These are phyloP conservation scores for Cronartium ribicola DNA, from an alignment of 1,284 basidiomycete species.

Conservation along the genomic window DNA sequence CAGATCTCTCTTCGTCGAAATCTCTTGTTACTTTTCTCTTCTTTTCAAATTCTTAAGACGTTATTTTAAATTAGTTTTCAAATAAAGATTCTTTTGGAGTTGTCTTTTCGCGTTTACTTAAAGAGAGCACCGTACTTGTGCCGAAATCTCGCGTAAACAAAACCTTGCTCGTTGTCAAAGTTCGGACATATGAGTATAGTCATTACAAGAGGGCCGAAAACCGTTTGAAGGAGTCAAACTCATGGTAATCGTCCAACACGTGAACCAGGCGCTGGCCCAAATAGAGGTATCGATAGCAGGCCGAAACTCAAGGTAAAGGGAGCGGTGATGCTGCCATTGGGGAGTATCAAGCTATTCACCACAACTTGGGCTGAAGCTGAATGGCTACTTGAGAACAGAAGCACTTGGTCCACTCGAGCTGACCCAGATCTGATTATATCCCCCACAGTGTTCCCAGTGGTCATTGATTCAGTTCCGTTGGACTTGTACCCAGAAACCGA, in stretches of 20 bases:
- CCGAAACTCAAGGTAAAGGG: too few relatives aligned
- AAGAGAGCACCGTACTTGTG: too few relatives aligned
- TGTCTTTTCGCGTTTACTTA: too few relatives aligned
- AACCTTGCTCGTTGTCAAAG: too few relatives aligned
- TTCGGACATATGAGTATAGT: too few relatives aligned
- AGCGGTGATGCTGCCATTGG: neutral
- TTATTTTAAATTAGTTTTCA: too few relatives aligned
- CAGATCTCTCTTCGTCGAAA: too few relatives aligned
- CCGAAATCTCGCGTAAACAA: too few relatives aligned
- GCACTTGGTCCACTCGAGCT: neutral
- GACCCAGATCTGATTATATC: slow-evolving; percentile 7
- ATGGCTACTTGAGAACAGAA: slow-evolving; percentile 10
- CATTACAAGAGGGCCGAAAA: slow-evolving; percentile 4
- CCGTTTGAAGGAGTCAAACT: slow-evolving; percentile 1
- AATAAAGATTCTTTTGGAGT: too few relatives aligned
- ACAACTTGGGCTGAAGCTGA: neutral
- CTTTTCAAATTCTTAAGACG: too few relatives aligned
- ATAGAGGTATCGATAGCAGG: neutral
- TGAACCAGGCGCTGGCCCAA: neutral
- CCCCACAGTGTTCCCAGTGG: slow-evolving; percentile 6
- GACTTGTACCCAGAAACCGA: neutral
- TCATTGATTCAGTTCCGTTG: neutral
- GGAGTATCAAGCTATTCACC: slow-evolving; percentile 2
- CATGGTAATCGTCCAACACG: neutral
- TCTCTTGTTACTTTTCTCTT: too few relatives aligned